phyloP scores from a whole-genome alignment of 2,329 filamentous ascomycete genomes.

The Coleophoma crateriformis region DNA sequence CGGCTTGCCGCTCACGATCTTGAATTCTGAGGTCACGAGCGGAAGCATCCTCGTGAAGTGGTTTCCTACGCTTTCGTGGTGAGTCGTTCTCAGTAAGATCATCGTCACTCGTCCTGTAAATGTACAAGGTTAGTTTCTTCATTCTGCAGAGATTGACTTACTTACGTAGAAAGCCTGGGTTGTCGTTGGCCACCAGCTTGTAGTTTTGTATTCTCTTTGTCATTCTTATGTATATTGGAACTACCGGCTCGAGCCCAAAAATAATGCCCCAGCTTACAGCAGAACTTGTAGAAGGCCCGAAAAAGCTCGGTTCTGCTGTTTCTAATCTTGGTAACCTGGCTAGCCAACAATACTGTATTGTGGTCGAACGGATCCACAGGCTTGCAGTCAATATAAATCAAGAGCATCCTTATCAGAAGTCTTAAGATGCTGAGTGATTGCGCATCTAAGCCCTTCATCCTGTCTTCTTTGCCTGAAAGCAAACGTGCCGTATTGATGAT shows the following conservation, averaged over 20 bases:
- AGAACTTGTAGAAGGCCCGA: slow-evolving; percentile 7
- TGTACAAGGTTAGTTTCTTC: no score
- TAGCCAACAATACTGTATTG: no score
- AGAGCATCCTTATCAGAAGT: not conserved
- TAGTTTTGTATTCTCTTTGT: slow-evolving; percentile 18
- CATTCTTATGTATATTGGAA: slow-evolving; percentile 8
- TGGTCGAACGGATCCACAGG: not conserved
- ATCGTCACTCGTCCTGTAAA: slow-evolving; percentile 1
- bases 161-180: not conserved
- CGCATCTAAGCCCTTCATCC: no score
- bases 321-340: not conserved
- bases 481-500: slow-evolving; percentile 10
- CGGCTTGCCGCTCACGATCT: slow-evolving; percentile 45
- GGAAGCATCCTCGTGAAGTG: slow-evolving; percentile 39
- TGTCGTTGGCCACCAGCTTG: slow-evolving; percentile 35
- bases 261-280: slow-evolving; percentile 5
- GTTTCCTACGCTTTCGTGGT: slow-evolving; percentile 29
- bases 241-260: not conserved
- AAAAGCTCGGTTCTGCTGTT: slow-evolving; percentile 1
- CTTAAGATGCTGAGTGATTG: not conserved
- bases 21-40: slow-evolving; percentile 44
- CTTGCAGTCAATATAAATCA: not conserved
- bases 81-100: slow-evolving; percentile 7
- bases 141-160: no score
- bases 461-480: not conserved